phyloP scores from a whole-genome alignment of 2,329 filamentous ascomycete species.

The Thelonectria blattea region DNA sequence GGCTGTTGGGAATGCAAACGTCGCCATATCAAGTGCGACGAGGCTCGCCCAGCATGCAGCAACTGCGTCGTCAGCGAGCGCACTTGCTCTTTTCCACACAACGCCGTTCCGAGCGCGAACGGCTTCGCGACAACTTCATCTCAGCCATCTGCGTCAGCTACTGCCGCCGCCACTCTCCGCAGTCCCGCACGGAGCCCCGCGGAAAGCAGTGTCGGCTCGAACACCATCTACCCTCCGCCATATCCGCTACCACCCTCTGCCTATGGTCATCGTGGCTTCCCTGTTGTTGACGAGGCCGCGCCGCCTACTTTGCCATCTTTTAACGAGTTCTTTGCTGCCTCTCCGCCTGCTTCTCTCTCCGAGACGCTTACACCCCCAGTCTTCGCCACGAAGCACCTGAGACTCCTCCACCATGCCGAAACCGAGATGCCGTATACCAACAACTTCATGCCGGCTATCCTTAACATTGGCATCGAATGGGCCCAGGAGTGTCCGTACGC shows the following conservation, averaged over 20 bases:
- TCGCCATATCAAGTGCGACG: constrained; percentile 52
- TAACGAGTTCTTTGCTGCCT: constrained; percentile 29
- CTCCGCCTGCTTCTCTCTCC: constrained; percentile 18
- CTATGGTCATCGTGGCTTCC: constrained; percentile 13
- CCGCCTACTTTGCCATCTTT: constrained; percentile 33
- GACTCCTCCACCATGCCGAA: constrained; percentile 48
- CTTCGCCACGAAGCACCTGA: constrained; percentile 48
- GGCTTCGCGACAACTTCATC: constrained; percentile 15
- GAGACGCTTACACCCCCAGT: constrained; percentile 26
- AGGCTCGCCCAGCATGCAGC: constrained; percentile 47
- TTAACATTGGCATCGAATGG: constrained; percentile 43
- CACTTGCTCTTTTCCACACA: constrained; percentile 44
- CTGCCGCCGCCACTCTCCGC: constrained; percentile 2
- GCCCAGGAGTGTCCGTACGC: constrained; percentile 49
- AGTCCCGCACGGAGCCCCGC: constrained; percentile 33
- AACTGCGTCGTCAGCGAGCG: constrained; percentile 48
- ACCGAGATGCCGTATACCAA: constrained; percentile 34
- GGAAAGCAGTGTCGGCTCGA: constrained; percentile 29
- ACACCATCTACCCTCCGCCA: constrained; percentile 16
- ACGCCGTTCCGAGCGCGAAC: constrained; percentile 5
- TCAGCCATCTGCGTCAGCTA: constrained; percentile 15
- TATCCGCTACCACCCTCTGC: constrained; percentile 27
- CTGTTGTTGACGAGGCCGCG: constrained; percentile 14
- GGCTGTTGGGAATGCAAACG: constrained; percentile 50
- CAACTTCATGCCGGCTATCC: constrained; percentile 31